phyloP scores from a whole-genome alignment of 768 basidiomycete genomes.

The Ramaria rubella region DNA sequence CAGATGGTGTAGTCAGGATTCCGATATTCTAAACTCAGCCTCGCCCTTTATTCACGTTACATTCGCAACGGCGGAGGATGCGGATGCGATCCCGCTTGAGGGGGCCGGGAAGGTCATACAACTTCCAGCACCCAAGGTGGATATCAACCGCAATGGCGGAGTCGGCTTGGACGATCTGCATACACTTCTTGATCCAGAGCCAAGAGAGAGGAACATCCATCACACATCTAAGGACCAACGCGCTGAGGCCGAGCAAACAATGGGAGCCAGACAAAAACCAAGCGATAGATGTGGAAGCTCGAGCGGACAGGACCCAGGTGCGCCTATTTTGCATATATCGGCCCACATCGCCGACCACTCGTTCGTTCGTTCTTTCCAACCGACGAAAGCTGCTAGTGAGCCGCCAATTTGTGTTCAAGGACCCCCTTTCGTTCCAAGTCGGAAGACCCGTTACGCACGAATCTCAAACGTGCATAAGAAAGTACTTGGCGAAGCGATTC shows the following conservation, averaged over 20 bases:
- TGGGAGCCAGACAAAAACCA: neutral
- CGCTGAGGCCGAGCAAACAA: neutral
- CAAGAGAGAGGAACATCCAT: neutral
- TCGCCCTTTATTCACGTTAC: slow-evolving; percentile 36
- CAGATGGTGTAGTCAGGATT: slow-evolving; percentile 33
- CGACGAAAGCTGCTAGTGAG: neutral
- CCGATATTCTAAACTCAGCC: slow-evolving; percentile 38
- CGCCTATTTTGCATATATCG: neutral
- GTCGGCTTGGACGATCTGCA: slow-evolving; percentile 27
- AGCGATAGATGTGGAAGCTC: slow-evolving; percentile 6
- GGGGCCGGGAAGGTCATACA: slow-evolving; percentile 27
- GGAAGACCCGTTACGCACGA: no score
- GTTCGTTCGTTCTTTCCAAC: neutral
- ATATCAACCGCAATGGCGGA: slow-evolving; percentile 25
- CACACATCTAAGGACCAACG: neutral
- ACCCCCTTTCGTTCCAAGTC: neutral
- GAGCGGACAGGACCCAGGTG: slow-evolving; percentile 6
- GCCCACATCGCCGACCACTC: neutral
- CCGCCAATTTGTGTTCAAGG: neutral
- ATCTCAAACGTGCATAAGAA: neutral
- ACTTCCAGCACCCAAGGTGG: slow-evolving; percentile 22
- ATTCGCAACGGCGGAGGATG: slow-evolving; percentile 40
- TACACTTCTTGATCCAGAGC: slow-evolving; percentile 18
- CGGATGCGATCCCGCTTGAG: slow-evolving; percentile 28
- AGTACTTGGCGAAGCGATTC: slow-evolving; percentile 1